A percentile compares a stretch with the other conserved stretches of the same genome.
Conservation (phyloP, 768 basidiomycete genomes). For the Neoboletus brunneissimus region DNA sequence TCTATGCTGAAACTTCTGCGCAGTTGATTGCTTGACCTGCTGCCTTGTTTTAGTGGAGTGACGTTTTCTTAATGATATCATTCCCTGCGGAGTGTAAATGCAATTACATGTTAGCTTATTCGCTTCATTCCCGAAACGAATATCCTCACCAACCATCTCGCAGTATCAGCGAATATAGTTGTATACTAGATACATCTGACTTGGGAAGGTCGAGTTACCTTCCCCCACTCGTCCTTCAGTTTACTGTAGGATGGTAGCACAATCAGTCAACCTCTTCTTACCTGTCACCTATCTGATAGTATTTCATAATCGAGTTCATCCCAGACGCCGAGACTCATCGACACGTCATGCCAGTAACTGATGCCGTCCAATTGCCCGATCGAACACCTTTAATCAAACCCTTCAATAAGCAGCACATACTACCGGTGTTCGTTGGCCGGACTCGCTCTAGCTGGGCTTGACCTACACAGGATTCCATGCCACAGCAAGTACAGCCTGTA, state of each 20-base stretch:
- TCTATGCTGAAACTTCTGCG: neutral
- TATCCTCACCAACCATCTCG: neutral
- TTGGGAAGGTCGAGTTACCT: neutral
- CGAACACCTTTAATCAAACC: neutral
- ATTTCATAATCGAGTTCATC: neutral
- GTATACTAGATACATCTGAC: neutral
- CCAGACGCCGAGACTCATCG: neutral
- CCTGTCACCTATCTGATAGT: neutral
- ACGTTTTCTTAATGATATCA: neutral
- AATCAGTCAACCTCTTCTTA: neutral
- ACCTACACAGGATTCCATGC: conserved; percentile 11
- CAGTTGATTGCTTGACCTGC: conserved; percentile 4
- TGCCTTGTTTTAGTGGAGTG: neutral
- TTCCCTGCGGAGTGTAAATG: neutral
- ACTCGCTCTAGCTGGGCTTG: neutral
- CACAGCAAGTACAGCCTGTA: conserved; percentile 23
- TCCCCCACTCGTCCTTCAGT: neutral
- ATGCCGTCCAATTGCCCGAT: neutral
- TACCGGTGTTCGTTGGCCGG: neutral
- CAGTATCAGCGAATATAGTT: conserved; percentile 7
- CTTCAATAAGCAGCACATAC: neutral
- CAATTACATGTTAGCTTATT: neutral
- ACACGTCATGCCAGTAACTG: neutral
- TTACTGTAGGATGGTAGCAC: neutral
- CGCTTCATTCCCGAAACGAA: neutral